These are phyloP conservation scores for Coemansia sp. DNA, from an alignment of 192 early-diverging fungal species.

Conservation along the genomic window DNA sequence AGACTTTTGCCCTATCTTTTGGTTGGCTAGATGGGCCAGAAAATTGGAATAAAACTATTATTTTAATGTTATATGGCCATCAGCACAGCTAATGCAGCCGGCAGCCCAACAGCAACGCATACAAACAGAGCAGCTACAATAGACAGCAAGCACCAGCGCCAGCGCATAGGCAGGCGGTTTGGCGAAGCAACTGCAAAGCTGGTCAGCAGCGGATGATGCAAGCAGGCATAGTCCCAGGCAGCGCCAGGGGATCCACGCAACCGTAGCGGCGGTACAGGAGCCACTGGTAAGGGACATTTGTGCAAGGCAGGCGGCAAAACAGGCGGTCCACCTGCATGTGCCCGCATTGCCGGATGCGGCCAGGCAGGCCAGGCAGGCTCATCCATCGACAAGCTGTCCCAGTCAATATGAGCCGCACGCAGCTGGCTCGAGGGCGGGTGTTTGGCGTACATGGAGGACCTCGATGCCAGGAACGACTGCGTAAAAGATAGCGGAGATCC, in stretches of 20 bases:
- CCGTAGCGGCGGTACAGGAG: neutral
- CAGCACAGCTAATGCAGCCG: slow-evolving; percentile 30
- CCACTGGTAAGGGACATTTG: neutral
- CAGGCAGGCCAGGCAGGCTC: slow-evolving; percentile 10
- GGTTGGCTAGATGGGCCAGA: no score
- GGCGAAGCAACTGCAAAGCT: slow-evolving; percentile 40
- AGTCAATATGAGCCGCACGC: slow-evolving; percentile 51
- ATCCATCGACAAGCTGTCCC: slow-evolving; percentile 52
- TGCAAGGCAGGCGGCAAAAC: neutral
- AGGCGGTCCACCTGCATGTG: neutral
- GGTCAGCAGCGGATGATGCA: slow-evolving; percentile 37
- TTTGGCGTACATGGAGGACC: slow-evolving; percentile 45
- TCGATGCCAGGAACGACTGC: slow-evolving; percentile 49
- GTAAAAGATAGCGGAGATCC: slow-evolving; percentile 51
- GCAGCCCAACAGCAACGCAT: slow-evolving; percentile 34
- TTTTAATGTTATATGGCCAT: slow-evolving; percentile 5
- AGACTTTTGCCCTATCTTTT: no score
- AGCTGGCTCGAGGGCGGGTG: slow-evolving; percentile 54
- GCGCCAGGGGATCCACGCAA: slow-evolving; percentile 11
- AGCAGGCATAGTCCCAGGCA: slow-evolving; percentile 47
- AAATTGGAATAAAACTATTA: no score
- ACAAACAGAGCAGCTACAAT: slow-evolving; percentile 15
- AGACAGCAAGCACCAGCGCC: slow-evolving; percentile 38
- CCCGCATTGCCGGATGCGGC: neutral
- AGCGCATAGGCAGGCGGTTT: slow-evolving; percentile 20